Conservation (phyloP, 148 eudicot genomes). For the Dianthus caryophyllus region DNA sequence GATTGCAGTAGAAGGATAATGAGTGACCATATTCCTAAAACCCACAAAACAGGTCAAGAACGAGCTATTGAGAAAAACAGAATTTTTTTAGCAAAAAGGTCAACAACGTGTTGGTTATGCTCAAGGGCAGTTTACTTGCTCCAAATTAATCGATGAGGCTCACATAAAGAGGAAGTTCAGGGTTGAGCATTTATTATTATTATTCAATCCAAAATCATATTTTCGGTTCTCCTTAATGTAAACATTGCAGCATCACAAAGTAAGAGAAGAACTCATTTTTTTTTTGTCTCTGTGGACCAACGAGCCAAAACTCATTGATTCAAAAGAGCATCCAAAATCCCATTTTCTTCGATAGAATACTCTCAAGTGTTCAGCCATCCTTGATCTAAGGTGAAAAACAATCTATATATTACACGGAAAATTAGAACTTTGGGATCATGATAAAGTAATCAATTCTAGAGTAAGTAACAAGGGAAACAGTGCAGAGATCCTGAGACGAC, state of each 20-base stretch:
- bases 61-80: neutral
- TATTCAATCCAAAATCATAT: too few relatives aligned
- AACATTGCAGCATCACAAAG: too few relatives aligned
- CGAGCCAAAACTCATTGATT: too few relatives aligned
- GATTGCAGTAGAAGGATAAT: conserved; percentile 46
- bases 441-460: neutral
- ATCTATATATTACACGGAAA: neutral
- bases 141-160: neutral
- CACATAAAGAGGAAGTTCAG: too few relatives aligned
- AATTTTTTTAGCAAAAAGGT: neutral
- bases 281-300: too few relatives aligned
- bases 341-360: neutral
- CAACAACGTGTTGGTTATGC: neutral
- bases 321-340: neutral
- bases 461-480: neutral
- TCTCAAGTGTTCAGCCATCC: neutral
- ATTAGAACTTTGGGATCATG: neutral
- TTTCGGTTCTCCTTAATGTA: too few relatives aligned
- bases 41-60: conserved; percentile 11
- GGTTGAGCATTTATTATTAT: too few relatives aligned
- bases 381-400: neutral
- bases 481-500: neutral
- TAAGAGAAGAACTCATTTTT: too few relatives aligned
- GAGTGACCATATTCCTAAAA: conserved; percentile 39
- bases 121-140: neutral